Evolutionary conservation across 2,329 filamentous ascomycete species (phyloP).

Genomic region (Colletotrichum lini): DNA sequence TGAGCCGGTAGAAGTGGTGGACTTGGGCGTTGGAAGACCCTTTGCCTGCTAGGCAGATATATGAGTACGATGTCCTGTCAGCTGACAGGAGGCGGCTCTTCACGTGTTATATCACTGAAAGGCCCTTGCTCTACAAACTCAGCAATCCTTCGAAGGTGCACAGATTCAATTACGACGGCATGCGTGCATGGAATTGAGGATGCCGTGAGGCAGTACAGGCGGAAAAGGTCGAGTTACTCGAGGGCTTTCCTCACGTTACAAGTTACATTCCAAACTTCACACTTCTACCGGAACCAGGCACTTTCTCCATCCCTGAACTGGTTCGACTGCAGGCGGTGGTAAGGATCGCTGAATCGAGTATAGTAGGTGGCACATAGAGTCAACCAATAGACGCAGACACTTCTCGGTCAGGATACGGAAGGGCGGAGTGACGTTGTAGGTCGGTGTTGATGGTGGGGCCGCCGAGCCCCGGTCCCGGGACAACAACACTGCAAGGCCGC

Average conservation of each 20-base stretch:
- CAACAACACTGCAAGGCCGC: background rate
- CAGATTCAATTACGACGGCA: background rate
- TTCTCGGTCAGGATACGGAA: background rate
- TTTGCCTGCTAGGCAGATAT: background rate
- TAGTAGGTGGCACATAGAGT: no score
- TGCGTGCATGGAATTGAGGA: no score
- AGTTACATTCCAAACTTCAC: no score
- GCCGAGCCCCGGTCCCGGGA: background rate
- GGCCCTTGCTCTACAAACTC: background rate
- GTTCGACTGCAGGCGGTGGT: no score
- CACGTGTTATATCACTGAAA: background rate
- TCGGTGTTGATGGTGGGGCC: conserved; percentile 8
- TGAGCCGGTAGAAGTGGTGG: background rate
- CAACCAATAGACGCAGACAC: background rate
- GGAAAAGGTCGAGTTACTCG: background rate
- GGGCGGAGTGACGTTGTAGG: background rate
- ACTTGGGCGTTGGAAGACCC: background rate
- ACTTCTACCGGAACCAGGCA: background rate
- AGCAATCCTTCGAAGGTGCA: fast-evolving
- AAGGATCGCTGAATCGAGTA: no score
- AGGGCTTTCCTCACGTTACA: no score
- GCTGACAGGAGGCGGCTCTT: background rate
- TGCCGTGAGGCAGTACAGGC: background rate
- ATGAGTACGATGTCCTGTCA: background rate
- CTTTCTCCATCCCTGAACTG: no score